Evolutionary conservation across 2,329 filamentous ascomycete genomes (phyloP), one percentile per base, ranked within the genome.

Genomic region (Paecilomyces niveus): DNA sequence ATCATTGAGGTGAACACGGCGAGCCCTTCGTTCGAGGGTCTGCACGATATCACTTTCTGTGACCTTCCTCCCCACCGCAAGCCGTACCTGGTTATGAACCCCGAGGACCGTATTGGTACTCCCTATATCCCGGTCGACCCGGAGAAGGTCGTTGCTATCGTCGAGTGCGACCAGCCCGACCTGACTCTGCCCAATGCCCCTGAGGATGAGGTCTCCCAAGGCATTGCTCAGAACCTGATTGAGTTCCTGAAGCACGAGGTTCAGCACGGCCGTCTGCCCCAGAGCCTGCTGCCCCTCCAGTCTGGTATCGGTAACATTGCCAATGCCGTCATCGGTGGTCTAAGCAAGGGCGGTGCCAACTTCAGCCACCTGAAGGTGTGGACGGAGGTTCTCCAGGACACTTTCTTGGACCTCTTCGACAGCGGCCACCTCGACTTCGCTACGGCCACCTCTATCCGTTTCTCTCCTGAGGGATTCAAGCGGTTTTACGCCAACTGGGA

Each of bases 301-400:
- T 92, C 89, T 10, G 91, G 91, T 52, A 96, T 96, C 65, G 91
- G 92, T 63, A 96, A 96, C 79, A 95, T 96, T 58, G 91, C 91
- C 74, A 96, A 96, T 74, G 91, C 91, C 39, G 92, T 96, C 62
- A 86, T 96, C 60, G 90, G 91, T 60, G 92, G 91, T 13, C 84
- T 96, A 58, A 84, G 86, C 63, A 84, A 88, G 59, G 82, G 82
- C 13, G 81, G 80, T 60, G 89, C 89, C 64, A 88, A 92, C 73
- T 96, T 96, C 81, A 84, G 85, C 71, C 89, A 95, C 78, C 83
- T 96, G 59, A 92, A 89, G 72, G 92, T 96, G 45, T 96, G 91
- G 92, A 96, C 92, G 24, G 91, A 96, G 76, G 91, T 96, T 54
- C 85, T 96, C 58, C 91, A 96, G 78, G 91, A 96, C 73, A 92